Percentiles rank a stretch among this genome's conserved stretches.
Evolutionary conservation across 228 moss, liverwort and hornwort species (phyloP).

Genomic region (Sphagnum fallax): DNA sequence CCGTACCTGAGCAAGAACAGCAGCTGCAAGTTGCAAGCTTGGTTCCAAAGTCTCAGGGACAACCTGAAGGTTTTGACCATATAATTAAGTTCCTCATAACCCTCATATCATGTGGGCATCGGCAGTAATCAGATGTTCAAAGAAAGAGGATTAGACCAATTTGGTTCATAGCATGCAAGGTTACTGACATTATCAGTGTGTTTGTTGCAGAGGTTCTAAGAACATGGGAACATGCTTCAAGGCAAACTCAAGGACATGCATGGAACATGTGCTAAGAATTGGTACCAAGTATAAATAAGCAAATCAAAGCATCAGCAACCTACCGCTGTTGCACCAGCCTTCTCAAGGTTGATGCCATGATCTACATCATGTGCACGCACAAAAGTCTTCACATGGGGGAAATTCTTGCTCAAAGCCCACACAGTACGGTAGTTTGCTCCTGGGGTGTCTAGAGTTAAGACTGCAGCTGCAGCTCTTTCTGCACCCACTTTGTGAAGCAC

Average conservation of each 20-base stretch:
- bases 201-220: too few relatives aligned
- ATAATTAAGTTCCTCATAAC: too few relatives aligned
- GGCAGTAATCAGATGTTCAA: too few relatives aligned
- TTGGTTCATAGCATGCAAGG: too few relatives aligned
- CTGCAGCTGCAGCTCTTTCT: conserved; percentile 84
- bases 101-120: too few relatives aligned
- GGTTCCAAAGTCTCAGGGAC: conserved; percentile 98
- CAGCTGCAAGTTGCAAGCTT: conserved; percentile 97
- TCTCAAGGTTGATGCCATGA: conserved; percentile 80
- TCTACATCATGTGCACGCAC: conserved; percentile 94
- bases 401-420: conserved; percentile 85
- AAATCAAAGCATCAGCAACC: conserved; percentile 3
- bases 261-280: too few relatives aligned
- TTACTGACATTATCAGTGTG: too few relatives aligned
- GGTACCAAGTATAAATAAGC: not conserved
- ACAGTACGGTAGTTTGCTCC: conserved; percentile 94
- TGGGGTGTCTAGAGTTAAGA: conserved; percentile 83
- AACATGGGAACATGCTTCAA: too few relatives aligned
- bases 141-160: too few relatives aligned
- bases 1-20: conserved; percentile 90
- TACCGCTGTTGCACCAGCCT: conserved; percentile 91
- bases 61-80: conserved; percentile 40
- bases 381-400: conserved; percentile 81
- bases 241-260: too few relatives aligned
- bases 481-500: conserved; percentile 87